Evolutionary conservation across 192 early-diverging fungal genomes (phyloP), one percentile per base, ranked within the genome.

Genomic region (Linnemannia elongata): DNA sequence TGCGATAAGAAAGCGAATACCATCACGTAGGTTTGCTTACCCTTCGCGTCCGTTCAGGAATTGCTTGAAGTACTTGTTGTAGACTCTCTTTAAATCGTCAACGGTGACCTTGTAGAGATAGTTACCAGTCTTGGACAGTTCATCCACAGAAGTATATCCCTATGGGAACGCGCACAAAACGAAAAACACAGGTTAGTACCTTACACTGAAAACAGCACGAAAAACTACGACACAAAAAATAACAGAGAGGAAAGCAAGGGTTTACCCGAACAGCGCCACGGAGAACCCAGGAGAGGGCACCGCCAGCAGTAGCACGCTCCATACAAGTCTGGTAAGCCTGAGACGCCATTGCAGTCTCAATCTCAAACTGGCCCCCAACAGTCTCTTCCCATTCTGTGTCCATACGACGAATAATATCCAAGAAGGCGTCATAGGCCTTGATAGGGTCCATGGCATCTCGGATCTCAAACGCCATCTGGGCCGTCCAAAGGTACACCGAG

Each of bases 111-210:
- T 79, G 76, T 93, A 91, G 1, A 95, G 80, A 22, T 78, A 80
- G 41, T 88, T 68, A 22, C 92, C 75, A 69, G 79, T 80, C 45
- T 41, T 79, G 7, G 72, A 79, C 81, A 94, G 89, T 33, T 93
- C 90, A 20, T 94, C 90, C 4, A 94, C 74, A 17, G 89, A 83
- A 2, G 84, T 81, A 72, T 91, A 90, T 15, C 94, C 94, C 93
- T 94, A 63, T 13, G 74, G 39, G 33, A 20, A 49, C 3, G 24
- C 6, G 30, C 18, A 15, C 42, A 47, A 74, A 39, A 80, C 18
- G 33, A 47, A 12, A 1, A 47, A 52, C 52, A 71, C 4, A 27
- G 2, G 15, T n/a, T 3, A 27, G 47, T 38, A 33, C 6, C 24
- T 24, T 18, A 10, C 33, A 39, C 44, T 47, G 44, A 54, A 41